Base-by-base conservation (phyloP, 441 rosid species). In the Pelargonium exstipulatum region DNA sequence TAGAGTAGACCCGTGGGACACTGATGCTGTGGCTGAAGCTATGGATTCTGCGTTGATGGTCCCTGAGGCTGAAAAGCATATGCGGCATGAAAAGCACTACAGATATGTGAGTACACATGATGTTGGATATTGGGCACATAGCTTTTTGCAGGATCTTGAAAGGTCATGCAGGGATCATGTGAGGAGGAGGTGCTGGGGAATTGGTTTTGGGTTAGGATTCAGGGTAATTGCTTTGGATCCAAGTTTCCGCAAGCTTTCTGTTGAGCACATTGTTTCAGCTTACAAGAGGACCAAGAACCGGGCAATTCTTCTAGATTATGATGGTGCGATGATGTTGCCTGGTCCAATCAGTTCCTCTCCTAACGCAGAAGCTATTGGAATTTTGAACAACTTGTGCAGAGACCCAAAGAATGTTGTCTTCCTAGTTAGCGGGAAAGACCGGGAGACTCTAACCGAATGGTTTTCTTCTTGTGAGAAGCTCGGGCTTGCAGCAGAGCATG, bases 1-100 rank as follows among this genome's bases (percentile, higher is more conserved):
- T 65, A 81, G 97, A 64, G 97, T 92, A 53, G 90, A 92, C 67
- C 97, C 97, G 0, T 92, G 97, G 97, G 88, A 90, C 76, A 84
- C 85, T 1, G 97, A 88, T 81, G 84, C 90, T 12, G 97, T 92
- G 37, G 82, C 95, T 46, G 92, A 88, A 71, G 96, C 96, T 26
- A 86, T 92, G 94, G 84, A 85, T 70, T 85, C 84, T 65, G 90
- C 95, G 1, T 73, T 90, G 49, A 66, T 76, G 68, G 74, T 82
- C 68, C 77, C 89, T 9, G 93, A 85, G 74, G 76, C 79, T 18
- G 98, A 90, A 79, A 92, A 88, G 76, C 90, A 88, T 64, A 53
- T 87, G 87, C 84, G 98, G 32, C 98, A 92, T 5, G 96, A 92
- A 77, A 92, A 90, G 80, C 96, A 92, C 80, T 78, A 90, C 70